These are phyloP conservation scores for Dictyostelium brefeldianum DNA, from an alignment of 78 protist genomes.

Conservation along the genomic window DNA sequence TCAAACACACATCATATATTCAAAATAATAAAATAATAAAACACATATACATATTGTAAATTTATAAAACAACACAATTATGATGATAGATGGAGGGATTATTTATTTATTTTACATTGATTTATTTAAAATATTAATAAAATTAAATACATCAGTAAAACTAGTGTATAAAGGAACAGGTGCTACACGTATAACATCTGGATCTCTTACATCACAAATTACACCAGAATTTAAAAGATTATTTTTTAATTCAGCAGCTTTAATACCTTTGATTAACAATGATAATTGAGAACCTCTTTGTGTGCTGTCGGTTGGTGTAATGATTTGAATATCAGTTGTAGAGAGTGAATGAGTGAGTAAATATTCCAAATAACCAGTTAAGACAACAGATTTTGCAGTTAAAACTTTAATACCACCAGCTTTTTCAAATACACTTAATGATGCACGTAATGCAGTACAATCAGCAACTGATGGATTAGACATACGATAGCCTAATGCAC, in stretches of 20 bases:
- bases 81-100: neutral
- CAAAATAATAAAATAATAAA: neutral
- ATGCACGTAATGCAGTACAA: conserved; percentile 73
- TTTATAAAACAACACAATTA: neutral
- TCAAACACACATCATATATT: neutral
- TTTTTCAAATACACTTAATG: conserved; percentile 84
- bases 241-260: conserved; percentile 24
- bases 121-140: conserved; percentile 73
- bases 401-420: conserved; percentile 68
- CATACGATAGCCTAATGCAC: conserved; percentile 90
- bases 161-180: conserved; percentile 95
- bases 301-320: conserved; percentile 84
- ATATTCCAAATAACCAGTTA: conserved; percentile 92
- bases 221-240: conserved; percentile 78
- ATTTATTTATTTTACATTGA: neutral
- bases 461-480: conserved; percentile 91
- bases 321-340: conserved; percentile 20
- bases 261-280: conserved; percentile 23
- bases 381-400: conserved; percentile 64
- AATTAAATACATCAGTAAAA: conserved; percentile 83
- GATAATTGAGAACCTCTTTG: conserved; percentile 92
- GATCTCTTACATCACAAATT: conserved; percentile 89
- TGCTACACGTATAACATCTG: conserved; percentile 90
- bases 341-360: conserved; percentile 26
- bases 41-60: neutral